Percentiles rank a stretch among this genome's conserved stretches.
Conservation (phyloP, 2,329 filamentous ascomycete species). For the Septoria petroselini region DNA sequence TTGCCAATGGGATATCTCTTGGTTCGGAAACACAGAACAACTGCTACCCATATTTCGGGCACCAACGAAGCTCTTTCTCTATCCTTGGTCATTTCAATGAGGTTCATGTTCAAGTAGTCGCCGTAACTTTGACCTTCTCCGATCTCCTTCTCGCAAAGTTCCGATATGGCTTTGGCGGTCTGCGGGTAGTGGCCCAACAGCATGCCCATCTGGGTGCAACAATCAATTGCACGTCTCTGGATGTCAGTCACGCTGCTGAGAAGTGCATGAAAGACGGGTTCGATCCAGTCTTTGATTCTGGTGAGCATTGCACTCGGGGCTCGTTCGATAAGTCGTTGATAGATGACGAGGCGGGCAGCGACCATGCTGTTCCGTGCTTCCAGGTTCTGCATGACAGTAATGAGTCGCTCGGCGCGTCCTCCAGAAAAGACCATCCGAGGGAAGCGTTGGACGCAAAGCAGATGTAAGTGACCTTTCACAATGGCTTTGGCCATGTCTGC, state of each 20-base stretch:
- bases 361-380: conserved; percentile 76
- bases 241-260: conserved; percentile 76
- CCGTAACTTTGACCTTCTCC: conserved; percentile 62
- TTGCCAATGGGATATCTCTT: conserved; percentile 56
- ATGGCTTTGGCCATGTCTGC: conserved; percentile 69
- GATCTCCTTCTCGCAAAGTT: conserved; percentile 55
- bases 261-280: conserved; percentile 77
- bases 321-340: conserved; percentile 72
- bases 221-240: conserved; percentile 66
- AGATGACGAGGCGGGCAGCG: conserved; percentile 72
- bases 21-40: conserved; percentile 71
- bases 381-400: conserved; percentile 68
- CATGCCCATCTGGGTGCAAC: conserved; percentile 69
- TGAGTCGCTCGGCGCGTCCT: conserved; percentile 66
- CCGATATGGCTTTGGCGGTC: conserved; percentile 63
- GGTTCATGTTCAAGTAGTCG: conserved; percentile 63
- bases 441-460: conserved; percentile 79
- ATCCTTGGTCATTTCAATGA: conserved; percentile 63
- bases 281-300: conserved; percentile 71
- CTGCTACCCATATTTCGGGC: conserved; percentile 83
- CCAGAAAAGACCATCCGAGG: conserved; percentile 68
- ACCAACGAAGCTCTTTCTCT: conserved; percentile 64
- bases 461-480: conserved; percentile 73
- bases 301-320: conserved; percentile 66
- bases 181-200: conserved; percentile 66